phyloP scores from a whole-genome alignment of 2,329 filamentous ascomycete genomes.

The Lasiodiplodia theobromae region DNA sequence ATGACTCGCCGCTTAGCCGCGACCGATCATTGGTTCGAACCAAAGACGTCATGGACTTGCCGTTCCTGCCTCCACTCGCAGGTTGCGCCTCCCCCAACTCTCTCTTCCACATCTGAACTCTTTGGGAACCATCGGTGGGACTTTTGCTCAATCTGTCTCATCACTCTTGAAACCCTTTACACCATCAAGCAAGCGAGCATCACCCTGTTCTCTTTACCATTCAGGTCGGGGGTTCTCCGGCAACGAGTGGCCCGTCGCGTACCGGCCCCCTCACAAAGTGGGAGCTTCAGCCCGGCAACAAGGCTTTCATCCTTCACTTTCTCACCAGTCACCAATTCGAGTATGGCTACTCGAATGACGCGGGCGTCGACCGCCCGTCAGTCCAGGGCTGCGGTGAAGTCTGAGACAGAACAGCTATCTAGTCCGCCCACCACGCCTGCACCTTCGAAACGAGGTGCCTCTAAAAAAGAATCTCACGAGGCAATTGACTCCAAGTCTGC shows the following conservation, averaged over 20 bases:
- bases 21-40: constrained; percentile 24
- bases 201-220: neutral
- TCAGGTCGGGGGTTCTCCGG: constrained; percentile 10
- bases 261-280: neutral
- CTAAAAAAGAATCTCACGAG: constrained; percentile 36
- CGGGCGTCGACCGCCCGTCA: constrained; percentile 38
- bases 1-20: constrained; percentile 13
- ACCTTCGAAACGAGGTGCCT: constrained; percentile 29
- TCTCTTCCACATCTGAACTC: neutral
- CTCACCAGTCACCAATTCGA: constrained; percentile 1
- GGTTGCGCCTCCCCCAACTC: neutral
- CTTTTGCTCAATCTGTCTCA: neutral
- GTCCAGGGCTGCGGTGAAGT: constrained; percentile 24
- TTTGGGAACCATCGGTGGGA: neutral
- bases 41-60: constrained; percentile 24
- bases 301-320: neutral
- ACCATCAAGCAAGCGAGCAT: neutral
- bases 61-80: neutral
- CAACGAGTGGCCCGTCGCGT: neutral
- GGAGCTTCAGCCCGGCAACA: neutral
- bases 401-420: constrained; percentile 49
- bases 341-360: constrained; percentile 42
- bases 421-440: constrained; percentile 52
- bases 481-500: constrained; percentile 34
- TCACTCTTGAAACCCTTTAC: neutral